Percentiles rank a stretch among this genome's conserved stretches.
These are phyloP conservation scores for Metschnikowia cerradonensis DNA, from an alignment of 805 yeast species.

Conservation along the genomic window DNA sequence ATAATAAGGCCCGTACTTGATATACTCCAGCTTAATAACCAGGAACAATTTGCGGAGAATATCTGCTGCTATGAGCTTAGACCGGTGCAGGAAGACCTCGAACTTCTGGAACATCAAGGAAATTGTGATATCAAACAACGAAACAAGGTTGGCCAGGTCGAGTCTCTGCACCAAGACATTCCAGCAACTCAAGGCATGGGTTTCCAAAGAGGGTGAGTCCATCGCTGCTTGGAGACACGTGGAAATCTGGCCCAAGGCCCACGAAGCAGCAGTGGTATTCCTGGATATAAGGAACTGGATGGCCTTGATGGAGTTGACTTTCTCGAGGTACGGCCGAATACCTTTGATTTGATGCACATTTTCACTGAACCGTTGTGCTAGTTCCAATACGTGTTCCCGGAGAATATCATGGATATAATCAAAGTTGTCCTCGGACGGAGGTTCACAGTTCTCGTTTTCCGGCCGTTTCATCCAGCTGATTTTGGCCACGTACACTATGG, in stretches of 20 bases:
- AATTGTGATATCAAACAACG: conserved; percentile 68
- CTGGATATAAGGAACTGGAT: conserved; percentile 60
- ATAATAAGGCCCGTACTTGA: conserved; percentile 48
- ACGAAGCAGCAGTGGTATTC: conserved; percentile 49
- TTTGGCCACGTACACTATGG: conserved; percentile 40
- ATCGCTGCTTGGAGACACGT: conserved; percentile 81
- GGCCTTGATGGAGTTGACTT: conserved; percentile 68
- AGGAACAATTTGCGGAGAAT: conserved; percentile 40
- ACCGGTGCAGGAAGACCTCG: conserved; percentile 43
- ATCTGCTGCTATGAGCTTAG: conserved; percentile 48
- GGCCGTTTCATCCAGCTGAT: conserved; percentile 19
- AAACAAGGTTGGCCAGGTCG: conserved; percentile 52
- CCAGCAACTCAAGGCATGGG: conserved; percentile 67
- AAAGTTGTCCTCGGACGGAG: conserved; percentile 15
- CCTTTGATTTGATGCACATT: conserved; percentile 72
- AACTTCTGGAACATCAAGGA: conserved; percentile 73
- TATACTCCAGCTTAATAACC: conserved; percentile 30
- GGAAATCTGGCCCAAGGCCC: conserved; percentile 77
- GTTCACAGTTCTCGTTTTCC: conserved; percentile 1
- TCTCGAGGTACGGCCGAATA: conserved; percentile 66
- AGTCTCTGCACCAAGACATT: conserved; percentile 54
- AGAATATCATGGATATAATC: conserved; percentile 31
- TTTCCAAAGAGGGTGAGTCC: conserved; percentile 57
- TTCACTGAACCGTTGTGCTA: conserved; percentile 76
- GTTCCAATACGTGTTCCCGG: conserved; percentile 62